These are phyloP conservation scores for Hymenochaete sp. DNA, from an alignment of 1,284 basidiomycete genomes.

Conservation along the genomic window DNA sequence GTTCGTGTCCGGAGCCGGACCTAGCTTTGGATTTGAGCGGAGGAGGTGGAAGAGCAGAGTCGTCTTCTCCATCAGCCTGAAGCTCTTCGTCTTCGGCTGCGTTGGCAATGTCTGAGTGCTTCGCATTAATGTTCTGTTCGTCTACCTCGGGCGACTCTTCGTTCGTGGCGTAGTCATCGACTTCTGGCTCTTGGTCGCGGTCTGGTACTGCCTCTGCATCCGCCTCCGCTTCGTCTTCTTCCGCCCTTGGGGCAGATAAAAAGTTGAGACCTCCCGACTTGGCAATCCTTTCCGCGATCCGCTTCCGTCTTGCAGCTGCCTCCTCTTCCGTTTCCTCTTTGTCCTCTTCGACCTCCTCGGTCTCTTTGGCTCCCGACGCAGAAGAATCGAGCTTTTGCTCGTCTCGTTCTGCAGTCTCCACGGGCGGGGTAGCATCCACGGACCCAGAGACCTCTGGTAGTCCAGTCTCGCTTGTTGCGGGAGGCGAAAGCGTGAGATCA, in stretches of 20 bases:
- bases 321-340: constrained; percentile 39
- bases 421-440: constrained; percentile 1
- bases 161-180: neutral
- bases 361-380: constrained; percentile 12
- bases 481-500: neutral
- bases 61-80: too few species aligned
- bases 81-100: constrained; percentile 25
- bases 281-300: constrained; percentile 52
- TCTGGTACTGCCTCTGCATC: constrained; percentile 5
- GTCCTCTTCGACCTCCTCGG: constrained; percentile 16
- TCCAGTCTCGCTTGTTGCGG: neutral
- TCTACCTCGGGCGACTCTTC: neutral
- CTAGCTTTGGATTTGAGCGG: too few species aligned
- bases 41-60: too few species aligned
- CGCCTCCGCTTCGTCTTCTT: constrained; percentile 9
- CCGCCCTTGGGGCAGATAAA: constrained; percentile 31
- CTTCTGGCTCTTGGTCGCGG: neutral
- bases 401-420: constrained; percentile 5
- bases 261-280: constrained; percentile 63
- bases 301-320: constrained; percentile 42
- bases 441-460: neutral
- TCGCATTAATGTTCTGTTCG: too few species aligned
- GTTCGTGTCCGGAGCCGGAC: too few species aligned
- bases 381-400: constrained; percentile 13
- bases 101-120: neutral